phyloP scores from a whole-genome alignment of 2,329 filamentous ascomycete genomes.

The Fusarium circinatum region DNA sequence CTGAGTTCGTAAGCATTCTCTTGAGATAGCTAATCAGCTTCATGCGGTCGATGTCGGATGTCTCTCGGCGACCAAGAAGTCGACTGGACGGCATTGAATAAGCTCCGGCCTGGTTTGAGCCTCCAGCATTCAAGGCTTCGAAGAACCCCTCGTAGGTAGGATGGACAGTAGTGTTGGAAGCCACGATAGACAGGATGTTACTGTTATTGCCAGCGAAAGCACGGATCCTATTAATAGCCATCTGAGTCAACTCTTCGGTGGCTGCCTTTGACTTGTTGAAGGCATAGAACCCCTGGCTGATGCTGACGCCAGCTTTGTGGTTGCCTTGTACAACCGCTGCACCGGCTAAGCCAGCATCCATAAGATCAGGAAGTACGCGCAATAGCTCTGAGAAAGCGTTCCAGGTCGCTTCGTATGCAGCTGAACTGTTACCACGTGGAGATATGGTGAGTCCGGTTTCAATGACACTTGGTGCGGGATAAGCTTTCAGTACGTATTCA shows the following conservation, averaged over 20 bases:
- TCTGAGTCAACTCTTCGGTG: background rate
- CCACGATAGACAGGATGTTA: background rate
- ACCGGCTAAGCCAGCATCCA: background rate
- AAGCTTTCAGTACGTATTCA: background rate
- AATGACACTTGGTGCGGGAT: background rate
- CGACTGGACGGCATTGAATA: background rate
- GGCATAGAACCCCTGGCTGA: background rate
- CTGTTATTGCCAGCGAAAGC: background rate
- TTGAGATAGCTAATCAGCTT: background rate
- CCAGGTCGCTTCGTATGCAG: background rate
- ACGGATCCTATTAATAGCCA: background rate
- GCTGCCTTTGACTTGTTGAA: background rate
- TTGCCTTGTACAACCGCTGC: background rate
- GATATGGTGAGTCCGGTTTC: background rate
- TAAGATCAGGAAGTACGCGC: background rate
- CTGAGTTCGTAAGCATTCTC: background rate
- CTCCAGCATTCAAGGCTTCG: background rate
- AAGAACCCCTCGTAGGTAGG: background rate
- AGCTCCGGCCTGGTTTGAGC: background rate
- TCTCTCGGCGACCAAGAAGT: background rate
- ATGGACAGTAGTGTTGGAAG: background rate
- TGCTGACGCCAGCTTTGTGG: background rate
- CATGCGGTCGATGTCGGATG: fast-evolving
- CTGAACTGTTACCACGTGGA: background rate
- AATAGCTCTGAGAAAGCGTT: background rate